Conservation (phyloP, 306 rosid genomes). For the Prosopis cineraria region DNA sequence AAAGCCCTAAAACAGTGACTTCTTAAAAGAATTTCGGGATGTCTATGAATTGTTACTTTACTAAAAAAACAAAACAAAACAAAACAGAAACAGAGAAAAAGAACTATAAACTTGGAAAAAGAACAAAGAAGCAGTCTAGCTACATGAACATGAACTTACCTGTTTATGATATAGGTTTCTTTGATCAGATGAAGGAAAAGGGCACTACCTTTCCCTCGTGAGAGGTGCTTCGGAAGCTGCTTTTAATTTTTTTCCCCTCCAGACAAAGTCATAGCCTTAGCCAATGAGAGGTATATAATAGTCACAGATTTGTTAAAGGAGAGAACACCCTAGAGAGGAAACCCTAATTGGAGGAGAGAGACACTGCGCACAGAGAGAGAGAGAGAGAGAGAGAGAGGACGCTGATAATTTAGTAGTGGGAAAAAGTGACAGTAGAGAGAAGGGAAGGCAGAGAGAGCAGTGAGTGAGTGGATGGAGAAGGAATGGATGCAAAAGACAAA, state of each 20-base stretch:
- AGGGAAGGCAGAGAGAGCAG: conserved; percentile 53
- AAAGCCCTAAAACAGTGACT: conserved; percentile 42
- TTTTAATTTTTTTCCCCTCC: conserved; percentile 35
- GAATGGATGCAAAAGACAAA: conserved; percentile 92
- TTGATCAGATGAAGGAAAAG: conserved; percentile 56
- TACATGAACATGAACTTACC: conserved; percentile 51
- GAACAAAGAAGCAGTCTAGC: conserved; percentile 37
- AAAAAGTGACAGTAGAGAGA: conserved; percentile 40
- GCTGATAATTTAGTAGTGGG: conserved; percentile 20
- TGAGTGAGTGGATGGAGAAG: conserved; percentile 83
- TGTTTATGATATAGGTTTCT: conserved; percentile 59
- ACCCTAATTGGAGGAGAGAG: conserved; percentile 57
- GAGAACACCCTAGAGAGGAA: conserved; percentile 47
- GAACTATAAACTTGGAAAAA: conserved; percentile 35
- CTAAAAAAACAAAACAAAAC: conserved; percentile 34
- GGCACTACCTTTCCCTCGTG: conserved; percentile 51
- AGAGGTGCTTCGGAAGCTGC: conserved; percentile 50
- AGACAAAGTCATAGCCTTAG: conserved; percentile 46
- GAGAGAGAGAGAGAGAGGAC: not conserved
- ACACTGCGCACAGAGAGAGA: conserved; percentile 7
- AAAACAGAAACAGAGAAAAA: conserved; percentile 41
- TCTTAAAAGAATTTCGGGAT: conserved; percentile 25
- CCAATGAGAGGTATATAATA: conserved; percentile 40
- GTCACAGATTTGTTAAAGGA: conserved; percentile 43
- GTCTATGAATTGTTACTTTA: conserved; percentile 31